Evolutionary conservation across 495 filamentous ascomycete genomes (phyloP), one percentile per base, ranked within the genome.

Genomic region (Usnea hakonensis): DNA sequence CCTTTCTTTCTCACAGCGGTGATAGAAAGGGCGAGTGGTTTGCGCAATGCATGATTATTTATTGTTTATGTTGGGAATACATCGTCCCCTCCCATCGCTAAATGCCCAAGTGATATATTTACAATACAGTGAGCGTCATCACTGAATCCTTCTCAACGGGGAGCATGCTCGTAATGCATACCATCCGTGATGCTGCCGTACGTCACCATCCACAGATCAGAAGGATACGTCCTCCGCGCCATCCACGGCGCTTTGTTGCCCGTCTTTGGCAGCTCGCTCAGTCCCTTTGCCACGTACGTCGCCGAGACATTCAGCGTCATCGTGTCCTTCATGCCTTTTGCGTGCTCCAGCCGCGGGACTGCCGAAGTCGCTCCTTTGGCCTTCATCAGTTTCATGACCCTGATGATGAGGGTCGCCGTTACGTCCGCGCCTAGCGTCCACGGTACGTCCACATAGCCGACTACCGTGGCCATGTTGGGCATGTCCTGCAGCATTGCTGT

Each of bases 401-500:
- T 33, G 37, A 9, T 8, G 10, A 61, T 37, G 9, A 55, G 35
- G 3, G 55, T 26, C 13, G 59, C 59, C 10, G 59, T 55, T 11
- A 50, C 59, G 28, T 61, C 59, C 13, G 50, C 59, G 30, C 59
- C 59, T 17, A 61, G 59, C 50, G 59, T 44, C 59, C 59, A 61
- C 13, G 48, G 26, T 14, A n/a, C 38, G 8, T 61, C 55, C 28
- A 28, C 41, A 36, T 55, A 61, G 7, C 48, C 48, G 5, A 55
- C n/a, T 3, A 55, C 48, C 0, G 16, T 23, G 1, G 59, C 59
- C 50, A 55, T 17, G 23, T 55, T 61, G 0, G 59, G 59, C 19
- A 54, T 17, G 37, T 61, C 59, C 23, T 55, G 59, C 26, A 61
- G 59, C 59, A 61, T 55, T 4, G 19, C 50, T 3, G 37, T 37